Base-by-base conservation (phyloP, 2,329 filamentous ascomycete species). In the Echinosphaeria canescens region DNA sequence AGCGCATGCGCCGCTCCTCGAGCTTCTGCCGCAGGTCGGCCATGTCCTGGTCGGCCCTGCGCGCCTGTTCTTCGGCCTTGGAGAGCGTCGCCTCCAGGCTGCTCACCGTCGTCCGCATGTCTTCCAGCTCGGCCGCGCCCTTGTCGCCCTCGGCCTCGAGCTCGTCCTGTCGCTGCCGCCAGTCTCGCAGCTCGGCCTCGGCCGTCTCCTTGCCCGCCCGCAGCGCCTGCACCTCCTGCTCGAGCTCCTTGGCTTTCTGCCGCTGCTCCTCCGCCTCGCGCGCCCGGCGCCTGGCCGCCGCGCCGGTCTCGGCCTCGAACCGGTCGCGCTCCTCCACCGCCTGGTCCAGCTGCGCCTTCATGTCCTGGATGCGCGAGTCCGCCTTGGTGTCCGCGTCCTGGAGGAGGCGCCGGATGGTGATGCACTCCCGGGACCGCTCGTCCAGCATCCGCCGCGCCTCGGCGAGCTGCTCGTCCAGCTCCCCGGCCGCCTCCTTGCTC, bases 301-400 rank as follows among this genome's bases (percentile, higher is more conserved):
- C 75, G 39, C 70, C 80, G 3, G 81, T 72, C 49, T 95, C 84
- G 34, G 95, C 84, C 48, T 98, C 85, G 3, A 82, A 73, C 3
- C 81, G 70, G 44, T 98, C 88, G 12, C 88, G 69, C 47, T 98
- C 88, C 44, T 93, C 84, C n/a, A 91, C 63, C 0, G 84, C 84
- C 2, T 78, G 60, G 40, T 95, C 85, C 61, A 95, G 74, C 3
- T 75, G 70, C 30, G 80, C 71, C 28, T 80, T 75, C 71, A 92
- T 88, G 35, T 95, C 85, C 15, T 80, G 71, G 12, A 91, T 66
- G 41, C 81, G 78, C 32, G 58, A 57, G 36, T 95, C 84, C 2
- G 84, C 72, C 8, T 79, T 64, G 31, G 75, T 68, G 44, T 95
- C 81, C 7, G 84, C 79, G 36, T 95, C 85, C 11, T 74, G 73